phyloP scores from a whole-genome alignment of 306 rosid species.

The Vachellia collinsii region DNA sequence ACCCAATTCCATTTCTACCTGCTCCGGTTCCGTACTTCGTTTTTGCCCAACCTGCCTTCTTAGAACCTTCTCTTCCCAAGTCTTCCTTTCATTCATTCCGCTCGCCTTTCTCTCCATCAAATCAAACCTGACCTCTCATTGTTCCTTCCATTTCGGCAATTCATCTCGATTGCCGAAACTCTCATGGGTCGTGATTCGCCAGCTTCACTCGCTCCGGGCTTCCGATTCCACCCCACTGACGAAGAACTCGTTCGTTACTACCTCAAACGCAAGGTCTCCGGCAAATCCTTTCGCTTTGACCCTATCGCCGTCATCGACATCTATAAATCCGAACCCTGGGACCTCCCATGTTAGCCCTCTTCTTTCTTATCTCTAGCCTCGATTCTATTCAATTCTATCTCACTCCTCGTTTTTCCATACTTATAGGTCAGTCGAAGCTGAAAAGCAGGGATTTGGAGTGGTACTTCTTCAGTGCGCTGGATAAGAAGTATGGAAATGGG shows the following conservation, averaged over 20 bases:
- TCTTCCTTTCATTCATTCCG: background rate
- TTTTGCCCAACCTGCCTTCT: background rate
- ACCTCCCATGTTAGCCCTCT: slow-evolving; percentile 71
- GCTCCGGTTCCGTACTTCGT: background rate
- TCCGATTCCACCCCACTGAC: slow-evolving; percentile 96
- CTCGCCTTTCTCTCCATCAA: background rate
- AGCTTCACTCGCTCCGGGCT: slow-evolving; percentile 71
- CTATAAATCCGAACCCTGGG: slow-evolving; percentile 94
- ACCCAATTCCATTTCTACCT: background rate
- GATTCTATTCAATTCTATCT: background rate
- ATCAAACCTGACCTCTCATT: background rate
- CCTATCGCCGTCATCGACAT: slow-evolving; percentile 71
- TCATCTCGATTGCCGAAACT: slow-evolving; percentile 10
- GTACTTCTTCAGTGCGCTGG: slow-evolving; percentile 86
- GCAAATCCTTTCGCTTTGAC: slow-evolving; percentile 54
- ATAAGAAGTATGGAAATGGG: slow-evolving; percentile 80
- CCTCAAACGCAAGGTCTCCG: slow-evolving; percentile 70
- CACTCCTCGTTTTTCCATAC: background rate
- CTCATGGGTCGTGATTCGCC: slow-evolving; percentile 49
- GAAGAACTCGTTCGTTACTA: slow-evolving; percentile 82
- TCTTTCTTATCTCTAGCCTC: background rate
- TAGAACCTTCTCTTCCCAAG: too few relatives aligned
- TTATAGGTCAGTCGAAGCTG: slow-evolving; percentile 70
- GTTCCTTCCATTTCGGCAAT: background rate
- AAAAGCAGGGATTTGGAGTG: slow-evolving; percentile 81